Evolutionary conservation across 805 yeast genomes (phyloP).

Genomic region (Allodekkera sacchari): DNA sequence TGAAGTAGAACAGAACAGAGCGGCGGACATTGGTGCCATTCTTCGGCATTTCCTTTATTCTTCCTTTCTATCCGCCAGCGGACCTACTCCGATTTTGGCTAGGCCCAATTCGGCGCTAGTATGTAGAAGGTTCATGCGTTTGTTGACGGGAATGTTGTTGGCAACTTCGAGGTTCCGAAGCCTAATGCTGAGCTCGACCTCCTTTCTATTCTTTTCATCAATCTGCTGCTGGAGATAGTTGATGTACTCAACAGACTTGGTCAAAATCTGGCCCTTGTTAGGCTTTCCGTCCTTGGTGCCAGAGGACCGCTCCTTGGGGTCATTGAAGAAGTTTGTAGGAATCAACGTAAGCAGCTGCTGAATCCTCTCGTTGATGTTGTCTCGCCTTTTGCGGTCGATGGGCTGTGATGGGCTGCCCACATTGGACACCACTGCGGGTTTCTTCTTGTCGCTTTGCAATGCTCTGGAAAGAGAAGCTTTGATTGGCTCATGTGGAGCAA

Average conservation of each 20-base stretch:
- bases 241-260: constrained; percentile 69
- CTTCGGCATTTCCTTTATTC: background rate
- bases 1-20: too few species aligned
- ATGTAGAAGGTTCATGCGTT: constrained; percentile 36
- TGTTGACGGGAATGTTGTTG: constrained; percentile 32
- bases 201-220: constrained; percentile 71
- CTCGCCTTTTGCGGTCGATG: constrained; percentile 41
- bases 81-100: constrained; percentile 78
- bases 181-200: constrained; percentile 61
- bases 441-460: background rate
- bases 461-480: constrained; percentile 9
- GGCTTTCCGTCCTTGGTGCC: constrained; percentile 84
- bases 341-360: constrained; percentile 34
- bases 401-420: constrained; percentile 11
- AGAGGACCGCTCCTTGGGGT: constrained; percentile 36
- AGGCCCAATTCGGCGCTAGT: constrained; percentile 77
- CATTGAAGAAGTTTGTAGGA: constrained; percentile 30
- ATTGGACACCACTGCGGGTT: constrained; percentile 7
- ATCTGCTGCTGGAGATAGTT: constrained; percentile 59
- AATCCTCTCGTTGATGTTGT: constrained; percentile 50
- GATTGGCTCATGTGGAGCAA: background rate
- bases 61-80: constrained; percentile 38
- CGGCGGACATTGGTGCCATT: too few species aligned
- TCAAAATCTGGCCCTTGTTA: constrained; percentile 72
- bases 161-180: constrained; percentile 45